Evolutionary conservation across 306 rosid species (phyloP), one percentile per base, ranked within the genome.

Genomic region (Gastrolobium villosum): DNA sequence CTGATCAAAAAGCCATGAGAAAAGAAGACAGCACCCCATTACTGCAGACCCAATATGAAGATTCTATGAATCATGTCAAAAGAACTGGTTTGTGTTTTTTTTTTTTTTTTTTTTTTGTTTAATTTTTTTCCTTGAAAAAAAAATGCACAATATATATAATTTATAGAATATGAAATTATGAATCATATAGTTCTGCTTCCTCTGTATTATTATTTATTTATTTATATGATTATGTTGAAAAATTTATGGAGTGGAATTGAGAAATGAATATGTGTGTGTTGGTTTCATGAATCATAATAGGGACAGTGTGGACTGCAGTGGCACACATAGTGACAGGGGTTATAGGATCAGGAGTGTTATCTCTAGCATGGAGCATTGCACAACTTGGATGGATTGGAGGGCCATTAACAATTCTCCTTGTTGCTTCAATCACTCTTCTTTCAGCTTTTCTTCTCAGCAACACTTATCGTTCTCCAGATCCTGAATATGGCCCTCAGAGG

Each of bases 321-420:
- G 92, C 88, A 4, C 92, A 86, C 63, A 48, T 86, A 72, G 86
- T 88, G 73, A 86, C 92, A 3, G 92, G 90, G 7, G 90, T 89
- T 75, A 86, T 89, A 59, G 92, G 92, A 0, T 89, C 92, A 10
- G 92, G 90, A 6, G 88, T 84, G 63, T 49, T 82, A 3, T 86
- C 90, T 0, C 31, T 89, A 65, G 92, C 92, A 40, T 89, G 92
- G 90, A 83, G 87, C 74, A 80, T 79, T 30, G 88, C 92, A 6
- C 92, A 89, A 67, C 80, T 89, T 69, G 92, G 92, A 2, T 89
- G 90, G 93, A 31, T 89, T 67, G 90, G 68, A 10, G 93, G 91
- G 0, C 93, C 93, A 4, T 45, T 82, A 14, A 71, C 82, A 0
- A 75, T 89, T 48, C 0, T 87, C 10, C 39, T 78, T 8, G 87